Percentiles rank a stretch among this genome's conserved stretches.
Evolutionary conservation across 106 monocot species (phyloP).

Genomic region (Xerophyta viscosa): DNA sequence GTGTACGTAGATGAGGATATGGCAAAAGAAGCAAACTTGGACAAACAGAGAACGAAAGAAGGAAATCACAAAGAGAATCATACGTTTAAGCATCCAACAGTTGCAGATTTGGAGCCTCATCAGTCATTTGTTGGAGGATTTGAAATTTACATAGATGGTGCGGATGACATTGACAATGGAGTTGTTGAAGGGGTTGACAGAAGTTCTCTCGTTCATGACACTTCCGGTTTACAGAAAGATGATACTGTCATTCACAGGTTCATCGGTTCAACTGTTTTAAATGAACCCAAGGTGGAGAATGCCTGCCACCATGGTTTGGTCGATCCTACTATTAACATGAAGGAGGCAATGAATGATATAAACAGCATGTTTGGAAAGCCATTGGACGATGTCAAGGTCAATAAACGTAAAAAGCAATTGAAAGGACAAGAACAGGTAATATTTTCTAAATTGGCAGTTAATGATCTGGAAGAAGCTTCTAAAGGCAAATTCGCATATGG

Average conservation of each 20-base stretch:
- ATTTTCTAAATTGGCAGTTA: conserved; percentile 65
- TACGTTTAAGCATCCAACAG: not conserved
- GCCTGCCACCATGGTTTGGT: conserved; percentile 87
- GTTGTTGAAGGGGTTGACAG: conserved; percentile 10
- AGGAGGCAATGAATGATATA: conserved; percentile 90
- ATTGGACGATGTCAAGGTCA: conserved; percentile 29
- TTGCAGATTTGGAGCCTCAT: conserved; percentile 15
- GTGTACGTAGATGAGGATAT: conserved; percentile 43
- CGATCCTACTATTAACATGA: conserved; percentile 85
- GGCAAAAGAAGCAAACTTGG: conserved; percentile 6
- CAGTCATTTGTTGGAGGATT: conserved; percentile 39
- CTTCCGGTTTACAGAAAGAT: conserved; percentile 14
- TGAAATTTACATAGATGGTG: conserved; percentile 39
- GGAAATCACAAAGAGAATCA: not conserved
- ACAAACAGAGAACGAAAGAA: not conserved
- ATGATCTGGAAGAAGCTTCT: conserved; percentile 21
- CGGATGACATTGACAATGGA: conserved; percentile 13
- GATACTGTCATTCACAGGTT: conserved; percentile 66
- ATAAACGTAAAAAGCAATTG: conserved; percentile 24
- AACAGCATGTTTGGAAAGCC: conserved; percentile 87
- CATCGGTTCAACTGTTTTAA: conserved; percentile 56
- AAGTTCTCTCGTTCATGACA: not conserved
- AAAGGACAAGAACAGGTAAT: conserved; percentile 9
- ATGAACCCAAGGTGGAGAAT: conserved; percentile 64
- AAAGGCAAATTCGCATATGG: not conserved